phyloP scores from a whole-genome alignment of 1,139 yeast species.

The Taphrina communis region DNA sequence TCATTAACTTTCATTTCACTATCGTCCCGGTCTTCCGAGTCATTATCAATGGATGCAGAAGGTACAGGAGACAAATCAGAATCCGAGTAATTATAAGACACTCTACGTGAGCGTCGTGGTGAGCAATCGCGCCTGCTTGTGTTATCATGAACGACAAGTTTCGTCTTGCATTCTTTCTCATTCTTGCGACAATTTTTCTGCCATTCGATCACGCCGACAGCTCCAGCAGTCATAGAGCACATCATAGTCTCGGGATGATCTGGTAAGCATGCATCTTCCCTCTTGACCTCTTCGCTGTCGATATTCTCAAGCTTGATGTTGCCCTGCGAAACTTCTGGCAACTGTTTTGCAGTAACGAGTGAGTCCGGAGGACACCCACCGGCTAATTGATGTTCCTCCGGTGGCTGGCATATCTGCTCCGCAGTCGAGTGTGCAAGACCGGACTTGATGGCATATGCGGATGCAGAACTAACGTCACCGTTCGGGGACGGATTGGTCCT shows the following conservation, averaged over 20 bases:
- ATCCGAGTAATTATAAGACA: slow-evolving; percentile 11
- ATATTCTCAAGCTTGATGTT: background rate
- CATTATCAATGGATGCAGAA: background rate
- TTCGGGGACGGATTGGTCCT: background rate
- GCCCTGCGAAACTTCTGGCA: background rate
- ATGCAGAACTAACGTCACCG: background rate
- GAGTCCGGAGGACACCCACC: background rate
- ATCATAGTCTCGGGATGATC: background rate
- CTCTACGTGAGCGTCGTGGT: slow-evolving; percentile 3
- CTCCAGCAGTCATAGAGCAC: slow-evolving; percentile 1
- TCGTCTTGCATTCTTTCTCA: slow-evolving; percentile 11
- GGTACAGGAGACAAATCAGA: slow-evolving; percentile 8
- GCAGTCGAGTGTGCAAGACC: background rate
- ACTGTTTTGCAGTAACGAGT: background rate
- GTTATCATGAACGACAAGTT: background rate
- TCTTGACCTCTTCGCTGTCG: background rate
- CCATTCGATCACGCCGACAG: slow-evolving; percentile 12
- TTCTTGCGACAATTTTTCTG: slow-evolving; percentile 10
- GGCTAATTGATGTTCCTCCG: background rate
- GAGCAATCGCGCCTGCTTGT: slow-evolving; percentile 1
- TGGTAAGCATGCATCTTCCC: background rate
- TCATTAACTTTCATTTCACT: slow-evolving; percentile 2
- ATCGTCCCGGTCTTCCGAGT: background rate
- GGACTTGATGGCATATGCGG: background rate
- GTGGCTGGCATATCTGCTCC: background rate